Evolutionary conservation across 1,284 basidiomycete species (phyloP).

Genomic region (Schizophyllum amplum): DNA sequence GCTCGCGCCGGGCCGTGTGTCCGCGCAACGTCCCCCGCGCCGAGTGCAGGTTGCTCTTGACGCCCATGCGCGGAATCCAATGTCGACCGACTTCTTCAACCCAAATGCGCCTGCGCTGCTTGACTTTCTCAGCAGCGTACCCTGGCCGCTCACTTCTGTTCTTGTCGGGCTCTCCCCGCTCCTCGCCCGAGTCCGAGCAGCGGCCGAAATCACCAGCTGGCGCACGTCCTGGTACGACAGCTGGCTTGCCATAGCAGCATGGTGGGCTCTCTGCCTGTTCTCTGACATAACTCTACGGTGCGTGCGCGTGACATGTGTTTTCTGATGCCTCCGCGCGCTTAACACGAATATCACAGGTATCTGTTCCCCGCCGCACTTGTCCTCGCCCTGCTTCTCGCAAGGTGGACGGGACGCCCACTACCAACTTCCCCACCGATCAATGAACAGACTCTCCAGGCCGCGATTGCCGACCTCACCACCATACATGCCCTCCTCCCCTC

Average conservation of each 20-base stretch:
- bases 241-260: conserved; percentile 57
- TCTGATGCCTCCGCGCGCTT: neutral
- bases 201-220: conserved; percentile 59
- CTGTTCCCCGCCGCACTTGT: conserved; percentile 34
- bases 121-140: conserved; percentile 52
- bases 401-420: conserved; percentile 19
- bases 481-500: conserved; percentile 44
- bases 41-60: neutral
- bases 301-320: conserved; percentile 15
- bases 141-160: conserved; percentile 47
- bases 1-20: too few relatives aligned
- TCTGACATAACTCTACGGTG: conserved; percentile 49
- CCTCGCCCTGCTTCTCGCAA: conserved; percentile 24
- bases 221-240: conserved; percentile 53
- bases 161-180: conserved; percentile 52
- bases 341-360: conserved; percentile 23
- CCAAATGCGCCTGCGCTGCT: conserved; percentile 17
- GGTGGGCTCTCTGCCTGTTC: conserved; percentile 76
- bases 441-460: conserved; percentile 52
- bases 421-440: conserved; percentile 33
- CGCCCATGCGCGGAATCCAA: neutral
- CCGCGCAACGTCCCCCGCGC: neutral
- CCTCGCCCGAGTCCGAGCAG: conserved; percentile 39
- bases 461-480: conserved; percentile 45
- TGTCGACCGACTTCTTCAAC: neutral